Conservation (phyloP, 306 rosid species). For the Rosa persica region DNA sequence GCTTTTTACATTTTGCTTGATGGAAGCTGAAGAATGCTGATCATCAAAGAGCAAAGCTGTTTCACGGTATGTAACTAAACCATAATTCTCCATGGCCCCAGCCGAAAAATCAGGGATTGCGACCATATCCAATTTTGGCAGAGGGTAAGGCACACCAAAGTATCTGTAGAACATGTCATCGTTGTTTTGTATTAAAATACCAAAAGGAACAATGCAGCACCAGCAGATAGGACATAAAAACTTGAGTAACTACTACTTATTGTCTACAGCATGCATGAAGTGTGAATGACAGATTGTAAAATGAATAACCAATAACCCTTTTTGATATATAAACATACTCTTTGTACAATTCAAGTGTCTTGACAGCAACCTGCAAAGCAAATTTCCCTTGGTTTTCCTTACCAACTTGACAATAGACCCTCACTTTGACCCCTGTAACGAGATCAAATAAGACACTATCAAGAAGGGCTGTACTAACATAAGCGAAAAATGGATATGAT, state of each 20-base stretch:
- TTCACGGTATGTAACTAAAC: constrained; percentile 89
- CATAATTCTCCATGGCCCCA: constrained; percentile 99
- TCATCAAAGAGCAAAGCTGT: constrained; percentile 90
- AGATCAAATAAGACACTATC: constrained; percentile 25
- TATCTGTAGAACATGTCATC: constrained; percentile 51
- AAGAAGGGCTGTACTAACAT: constrained; percentile 10
- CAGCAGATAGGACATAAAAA: background rate
- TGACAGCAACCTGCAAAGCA: constrained; percentile 80
- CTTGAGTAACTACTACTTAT: background rate
- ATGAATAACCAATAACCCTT: constrained; percentile 1
- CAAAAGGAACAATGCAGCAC: constrained; percentile 16
- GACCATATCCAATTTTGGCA: constrained; percentile 94
- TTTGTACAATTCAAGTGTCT: constrained; percentile 66
- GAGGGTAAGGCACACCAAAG: constrained; percentile 79
- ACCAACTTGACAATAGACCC: constrained; percentile 90
- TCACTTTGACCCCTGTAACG: constrained; percentile 75
- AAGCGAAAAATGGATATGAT: background rate
- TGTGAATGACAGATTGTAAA: constrained; percentile 5
- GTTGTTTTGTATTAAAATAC: constrained; percentile 20
- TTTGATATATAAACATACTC: constrained; percentile 51
- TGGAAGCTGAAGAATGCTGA: constrained; percentile 79
- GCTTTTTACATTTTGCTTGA: constrained; percentile 76
- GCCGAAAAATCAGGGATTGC: constrained; percentile 97
- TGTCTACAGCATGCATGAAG: constrained; percentile 3
- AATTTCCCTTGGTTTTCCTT: constrained; percentile 80